Base-by-base conservation (phyloP, 2,329 filamentous ascomycete genomes). In the Cladophialophora psammophila region DNA sequence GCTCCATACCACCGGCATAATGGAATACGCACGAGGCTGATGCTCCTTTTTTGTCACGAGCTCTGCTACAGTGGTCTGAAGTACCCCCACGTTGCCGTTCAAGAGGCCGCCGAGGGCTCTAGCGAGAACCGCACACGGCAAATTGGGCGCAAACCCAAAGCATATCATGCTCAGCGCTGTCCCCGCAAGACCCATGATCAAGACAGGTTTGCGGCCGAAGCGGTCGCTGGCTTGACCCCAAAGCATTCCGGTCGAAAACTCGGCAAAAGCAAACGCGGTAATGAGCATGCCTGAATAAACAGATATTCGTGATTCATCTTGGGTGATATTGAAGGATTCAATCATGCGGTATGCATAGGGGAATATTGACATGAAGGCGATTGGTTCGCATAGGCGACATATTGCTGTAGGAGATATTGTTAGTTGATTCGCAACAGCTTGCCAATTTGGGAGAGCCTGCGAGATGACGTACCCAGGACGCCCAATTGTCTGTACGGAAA, bases 341-440 rank as follows among this genome's bases (percentile, higher is more conserved):
- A 98, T 91, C 95, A 99, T 98, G 83, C 91, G 94, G 83, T 97
- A 98, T 74, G 96, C 93, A 80, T 98, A 99, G 1, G 95, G 95
- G 78, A 99, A 98, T 74, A 98, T 97, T 62, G 94, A 97, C 93
- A 97, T 98, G 85, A 99, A 98, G 5, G 95, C 95, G 79, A 99
- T 98, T 60, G 95, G 95, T 78, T 99, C 95, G 84, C 93, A 97
- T 83, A 99, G 94, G 76, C 95, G 90, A 81, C 94, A 97, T 76
- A 97, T 85, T 54, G 93, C 94, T 96, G 61, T 65, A 45, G 52
- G 56, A 26, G 56, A 53, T 50, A 63, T 58, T 58, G 68, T 69
- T 69, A 71, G 68, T 57, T 57, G 48, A 50, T 55, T 68, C 64
- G 65, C 59, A 64, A 66, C 62, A 73, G 70, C 42, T 67, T 58